Percentiles rank a stretch among this genome's conserved stretches.
These are phyloP conservation scores for Sugiyamaella paludigena DNA, from an alignment of 1,139 yeast genomes.

Conservation along the genomic window DNA sequence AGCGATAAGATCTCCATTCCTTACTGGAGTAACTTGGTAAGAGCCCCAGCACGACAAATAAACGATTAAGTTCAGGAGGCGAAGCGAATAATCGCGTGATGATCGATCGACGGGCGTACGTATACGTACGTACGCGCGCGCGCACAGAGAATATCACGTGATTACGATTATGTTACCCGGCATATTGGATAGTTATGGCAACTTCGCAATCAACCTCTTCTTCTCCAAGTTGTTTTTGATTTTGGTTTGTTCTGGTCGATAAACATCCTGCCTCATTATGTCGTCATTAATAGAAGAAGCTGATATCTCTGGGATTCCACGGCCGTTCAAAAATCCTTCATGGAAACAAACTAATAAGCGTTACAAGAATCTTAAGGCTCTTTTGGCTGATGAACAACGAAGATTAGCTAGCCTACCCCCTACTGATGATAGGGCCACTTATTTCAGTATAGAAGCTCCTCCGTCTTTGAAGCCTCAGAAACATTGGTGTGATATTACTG, in stretches of 20 bases:
- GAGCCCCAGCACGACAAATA: no score
- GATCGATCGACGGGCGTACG: no score
- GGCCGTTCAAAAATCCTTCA: constrained; percentile 54
- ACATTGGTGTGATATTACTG: constrained; percentile 92
- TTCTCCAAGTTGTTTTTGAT: neutral
- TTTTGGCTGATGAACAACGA: constrained; percentile 73
- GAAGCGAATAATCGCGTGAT: no score
- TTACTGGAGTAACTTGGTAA: no score
- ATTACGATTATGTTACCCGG: no score
- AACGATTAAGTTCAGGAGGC: no score
- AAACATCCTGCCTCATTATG: neutral
- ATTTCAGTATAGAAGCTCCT: constrained; percentile 65
- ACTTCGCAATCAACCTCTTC: neutral
- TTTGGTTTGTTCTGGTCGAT: constrained; percentile 2
- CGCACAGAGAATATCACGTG: no score
- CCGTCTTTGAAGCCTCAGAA: constrained; percentile 81
- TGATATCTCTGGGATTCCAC: constrained; percentile 27
- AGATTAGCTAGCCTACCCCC: constrained; percentile 40
- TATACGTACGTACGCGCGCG: no score
- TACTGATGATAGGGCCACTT: constrained; percentile 38
- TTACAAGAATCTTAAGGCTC: constrained; percentile 73
- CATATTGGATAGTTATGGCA: neutral
- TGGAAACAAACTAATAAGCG: constrained; percentile 56
- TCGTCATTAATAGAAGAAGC: constrained; percentile 26
- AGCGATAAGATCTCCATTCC: no score